Evolutionary conservation across 768 basidiomycete genomes (phyloP).

Genomic region (Xerocomellus dryophilus): DNA sequence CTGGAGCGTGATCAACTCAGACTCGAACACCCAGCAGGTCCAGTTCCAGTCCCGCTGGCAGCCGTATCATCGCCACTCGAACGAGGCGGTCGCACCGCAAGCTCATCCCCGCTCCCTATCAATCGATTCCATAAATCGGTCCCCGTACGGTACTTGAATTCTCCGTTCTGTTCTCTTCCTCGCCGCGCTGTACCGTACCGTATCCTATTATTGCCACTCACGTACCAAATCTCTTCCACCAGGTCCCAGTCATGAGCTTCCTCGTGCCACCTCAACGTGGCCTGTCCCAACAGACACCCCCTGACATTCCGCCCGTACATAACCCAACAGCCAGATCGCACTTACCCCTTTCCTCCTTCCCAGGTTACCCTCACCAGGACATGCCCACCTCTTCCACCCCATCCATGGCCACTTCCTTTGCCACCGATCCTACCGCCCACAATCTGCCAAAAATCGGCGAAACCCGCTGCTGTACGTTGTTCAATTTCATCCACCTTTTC

Average conservation of each 20-base stretch:
- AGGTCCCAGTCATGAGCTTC: conserved; percentile 31
- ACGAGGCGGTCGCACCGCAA: background rate
- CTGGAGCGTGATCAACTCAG: conserved; percentile 18
- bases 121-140: conserved; percentile 18
- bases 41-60: background rate
- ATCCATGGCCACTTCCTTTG: conserved; percentile 25
- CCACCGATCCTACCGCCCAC: conserved; percentile 37
- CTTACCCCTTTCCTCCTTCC: conserved; percentile 38
- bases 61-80: conserved; percentile 3
- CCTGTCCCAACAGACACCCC: conserved; percentile 24
- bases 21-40: conserved; percentile 15
- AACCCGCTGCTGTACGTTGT: conserved; percentile 71
- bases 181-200: conserved; percentile 14
- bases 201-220: conserved; percentile 22
- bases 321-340: conserved; percentile 35
- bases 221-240: conserved; percentile 23
- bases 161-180: conserved; percentile 12
- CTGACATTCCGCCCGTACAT: conserved; percentile 31
- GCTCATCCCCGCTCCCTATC: conserved; percentile 9
- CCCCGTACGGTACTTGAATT: conserved; percentile 15
- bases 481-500: background rate
- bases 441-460: conserved; percentile 59
- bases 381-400: conserved; percentile 29
- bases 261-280: conserved; percentile 36
- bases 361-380: conserved; percentile 34